phyloP scores from a whole-genome alignment of 106 monocot species.

The Amphibolis antarctica region DNA sequence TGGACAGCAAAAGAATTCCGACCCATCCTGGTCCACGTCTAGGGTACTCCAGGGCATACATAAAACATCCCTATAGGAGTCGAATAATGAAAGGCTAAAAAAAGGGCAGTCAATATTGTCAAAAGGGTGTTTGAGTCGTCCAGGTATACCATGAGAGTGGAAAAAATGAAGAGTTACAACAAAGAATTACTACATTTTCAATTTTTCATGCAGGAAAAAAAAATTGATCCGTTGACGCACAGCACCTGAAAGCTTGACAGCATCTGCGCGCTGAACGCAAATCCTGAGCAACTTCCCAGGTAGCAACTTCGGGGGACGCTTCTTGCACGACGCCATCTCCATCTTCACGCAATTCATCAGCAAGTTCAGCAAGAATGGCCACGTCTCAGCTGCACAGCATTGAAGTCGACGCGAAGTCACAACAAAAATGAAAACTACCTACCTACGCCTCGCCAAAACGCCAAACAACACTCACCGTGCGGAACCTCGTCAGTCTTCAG shows the following conservation, averaged over 20 bases:
- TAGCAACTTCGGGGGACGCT: conserved; percentile 43
- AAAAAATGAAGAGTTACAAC: too few relatives aligned
- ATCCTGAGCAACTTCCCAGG: conserved; percentile 66
- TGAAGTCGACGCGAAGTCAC: neutral
- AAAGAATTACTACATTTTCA: too few relatives aligned
- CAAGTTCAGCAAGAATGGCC: conserved; percentile 65
- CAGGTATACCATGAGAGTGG: too few relatives aligned
- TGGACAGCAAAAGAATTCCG: too few relatives aligned
- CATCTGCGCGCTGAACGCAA: conserved; percentile 55
- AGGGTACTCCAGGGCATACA: too few relatives aligned
- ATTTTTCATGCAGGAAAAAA: neutral
- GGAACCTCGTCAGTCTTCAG: conserved; percentile 45
- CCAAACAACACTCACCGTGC: conserved; percentile 20
- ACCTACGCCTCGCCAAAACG: neutral
- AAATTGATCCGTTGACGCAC: neutral
- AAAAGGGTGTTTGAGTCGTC: too few relatives aligned
- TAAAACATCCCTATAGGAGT: too few relatives aligned
- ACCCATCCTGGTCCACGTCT: too few relatives aligned
- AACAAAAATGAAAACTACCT: neutral
- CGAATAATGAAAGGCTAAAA: too few relatives aligned
- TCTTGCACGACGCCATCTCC: conserved; percentile 66
- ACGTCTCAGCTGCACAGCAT: conserved; percentile 49
- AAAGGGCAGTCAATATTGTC: too few relatives aligned
- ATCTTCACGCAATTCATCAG: conserved; percentile 46
- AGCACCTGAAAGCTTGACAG: conserved; percentile 58